A percentile compares a stretch with the other conserved stretches of the same genome.
Evolutionary conservation across 208 protist species (phyloP).

Genomic region (Wallacemonas sp.): DNA sequence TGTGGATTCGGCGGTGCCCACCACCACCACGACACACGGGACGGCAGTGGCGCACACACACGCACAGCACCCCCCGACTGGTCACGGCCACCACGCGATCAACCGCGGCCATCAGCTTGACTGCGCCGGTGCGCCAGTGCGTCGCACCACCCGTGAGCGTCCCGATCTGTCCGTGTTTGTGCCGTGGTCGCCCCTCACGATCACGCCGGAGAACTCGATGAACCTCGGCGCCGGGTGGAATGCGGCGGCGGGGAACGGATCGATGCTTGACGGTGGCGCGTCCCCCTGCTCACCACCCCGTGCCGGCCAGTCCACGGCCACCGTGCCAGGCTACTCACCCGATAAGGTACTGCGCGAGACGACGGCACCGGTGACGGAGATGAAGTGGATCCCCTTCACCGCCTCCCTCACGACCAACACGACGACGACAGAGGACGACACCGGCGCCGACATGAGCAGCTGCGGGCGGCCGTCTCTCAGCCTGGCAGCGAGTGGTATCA

Average conservation of each 20-base stretch:
- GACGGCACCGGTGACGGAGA: neutral
- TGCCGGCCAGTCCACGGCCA: conserved; percentile 4
- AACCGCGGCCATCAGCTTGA: conserved; percentile 13
- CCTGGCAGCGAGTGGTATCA: conserved; percentile 7
- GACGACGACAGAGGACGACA: conserved; percentile 17
- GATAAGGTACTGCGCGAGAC: neutral
- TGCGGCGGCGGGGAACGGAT: neutral
- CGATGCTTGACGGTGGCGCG: neutral
- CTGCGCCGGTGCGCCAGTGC: conserved; percentile 13
- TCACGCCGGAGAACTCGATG: conserved; percentile 52
- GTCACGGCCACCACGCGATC: neutral
- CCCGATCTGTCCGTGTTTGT: conserved; percentile 65
- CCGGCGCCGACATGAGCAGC: conserved; percentile 5
- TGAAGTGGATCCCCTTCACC: conserved; percentile 21
- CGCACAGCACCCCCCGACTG: conserved; percentile 6
- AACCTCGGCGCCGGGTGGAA: conserved; percentile 21
- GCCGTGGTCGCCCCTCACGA: conserved; percentile 64
- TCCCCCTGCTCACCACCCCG: conserved; percentile 1
- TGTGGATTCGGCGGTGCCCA: neutral
- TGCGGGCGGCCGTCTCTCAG: conserved; percentile 3
- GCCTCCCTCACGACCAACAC: conserved; percentile 23
- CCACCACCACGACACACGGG: neutral
- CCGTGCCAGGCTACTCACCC: conserved; percentile 2
- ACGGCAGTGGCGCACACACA: neutral
- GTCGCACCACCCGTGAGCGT: conserved; percentile 1